Percentiles rank a stretch among this genome's conserved stretches.
Conservation (phyloP, 257 asterid species). For the Parsonsia alboflavescens region DNA sequence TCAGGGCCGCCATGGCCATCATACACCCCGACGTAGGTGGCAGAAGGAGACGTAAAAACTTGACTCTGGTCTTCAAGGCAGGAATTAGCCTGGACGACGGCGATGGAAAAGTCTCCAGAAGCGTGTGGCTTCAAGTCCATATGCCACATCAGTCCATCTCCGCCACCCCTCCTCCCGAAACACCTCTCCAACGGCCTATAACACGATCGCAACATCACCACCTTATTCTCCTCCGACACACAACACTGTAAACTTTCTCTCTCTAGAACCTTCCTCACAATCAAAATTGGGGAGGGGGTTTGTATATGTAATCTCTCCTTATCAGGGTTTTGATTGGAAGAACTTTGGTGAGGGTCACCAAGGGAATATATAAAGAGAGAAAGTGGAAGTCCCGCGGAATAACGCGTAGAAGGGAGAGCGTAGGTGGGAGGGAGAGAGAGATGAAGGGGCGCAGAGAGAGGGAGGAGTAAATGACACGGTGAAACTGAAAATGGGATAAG, state of each 20-base stretch:
- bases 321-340: not conserved
- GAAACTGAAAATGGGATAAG: not conserved
- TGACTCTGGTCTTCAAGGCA: conserved; percentile 88
- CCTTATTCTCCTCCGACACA: not conserved
- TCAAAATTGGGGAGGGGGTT: not conserved
- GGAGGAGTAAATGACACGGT: conserved; percentile 11
- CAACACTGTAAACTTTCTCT: not conserved
- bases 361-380: not conserved
- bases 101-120: conserved; percentile 84
- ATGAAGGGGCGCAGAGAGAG: not conserved
- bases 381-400: not conserved
- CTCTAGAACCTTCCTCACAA: not conserved
- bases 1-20: conserved; percentile 99
- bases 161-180: conserved; percentile 50
- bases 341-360: not conserved
- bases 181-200: conserved; percentile 48
- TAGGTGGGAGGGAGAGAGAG: not conserved
- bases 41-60: conserved; percentile 83
- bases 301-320: not conserved
- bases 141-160: conserved; percentile 77
- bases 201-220: conserved; percentile 64
- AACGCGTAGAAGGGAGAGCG: not conserved
- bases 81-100: conserved; percentile 93
- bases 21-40: conserved; percentile 86
- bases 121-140: conserved; percentile 78